Base-by-base conservation (phyloP, 1,284 basidiomycete genomes). In the Ustilago esculenta region DNA sequence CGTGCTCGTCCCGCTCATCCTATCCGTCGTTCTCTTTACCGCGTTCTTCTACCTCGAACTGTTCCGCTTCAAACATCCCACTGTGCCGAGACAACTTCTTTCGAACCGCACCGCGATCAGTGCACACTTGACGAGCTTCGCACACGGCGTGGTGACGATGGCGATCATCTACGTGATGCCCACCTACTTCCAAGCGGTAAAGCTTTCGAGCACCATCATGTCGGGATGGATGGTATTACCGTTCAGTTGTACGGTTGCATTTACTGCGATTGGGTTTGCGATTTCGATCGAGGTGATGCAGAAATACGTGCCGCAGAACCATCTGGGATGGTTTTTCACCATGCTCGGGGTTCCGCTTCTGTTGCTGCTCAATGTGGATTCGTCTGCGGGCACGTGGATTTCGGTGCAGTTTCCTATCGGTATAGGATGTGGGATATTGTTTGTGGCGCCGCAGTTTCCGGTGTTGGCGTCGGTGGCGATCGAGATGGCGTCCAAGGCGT, bases 161-260 rank as follows among this genome's bases (percentile, higher is more conserved):
- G 65, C 53, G 15, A 60, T 68, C 65, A 68, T 68, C 59, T 68
- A 68, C 18, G 29, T 69, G 18, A 63, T 69, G 9, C 59, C 59
- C 3, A 63, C 59, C 23, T 69, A 69, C 50, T 69, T 69, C 29
- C 65, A 63, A 35, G 65, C 65, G n/a, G 56, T 55, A 21, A 53
- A 51, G 12, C 32, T 59, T 2, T 17, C 44, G 1, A 53, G 49
- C 11, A 55, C 55, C 14, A 61, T 69, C 45, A 63, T 53, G 65
- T 63, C 59, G 4, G 59, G 65, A 7, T 54, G 52, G 52, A 69
- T 69, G 65, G 50, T 69, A 9, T 15, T 69, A 4, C 65, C 65
- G 2, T 63, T 71, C n/a, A 45, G 44, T 8, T 61, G 56, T 27
- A 68, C 64, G 3, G 58, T 71, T 3, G 68, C 68, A 3, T 46